Conservation (phyloP, 176 grass and related monocot species). For the Musa troglodytarum region DNA sequence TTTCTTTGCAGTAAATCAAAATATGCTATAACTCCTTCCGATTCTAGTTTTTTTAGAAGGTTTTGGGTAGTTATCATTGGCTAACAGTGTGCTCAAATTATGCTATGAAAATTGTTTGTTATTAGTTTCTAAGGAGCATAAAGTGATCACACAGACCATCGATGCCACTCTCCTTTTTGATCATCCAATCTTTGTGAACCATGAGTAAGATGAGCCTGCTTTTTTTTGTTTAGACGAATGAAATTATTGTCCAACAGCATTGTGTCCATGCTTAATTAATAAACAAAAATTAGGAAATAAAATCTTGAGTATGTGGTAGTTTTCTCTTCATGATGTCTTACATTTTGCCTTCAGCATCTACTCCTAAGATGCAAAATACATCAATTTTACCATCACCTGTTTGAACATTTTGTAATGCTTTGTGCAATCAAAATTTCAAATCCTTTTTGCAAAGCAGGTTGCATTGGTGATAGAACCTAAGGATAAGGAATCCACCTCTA, state of each 20-base stretch:
- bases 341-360: not conserved
- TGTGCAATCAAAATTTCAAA: not conserved
- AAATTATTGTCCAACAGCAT: not conserved
- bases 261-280: not conserved
- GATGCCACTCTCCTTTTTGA: no score
- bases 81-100: no score
- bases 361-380: not conserved
- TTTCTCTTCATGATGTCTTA: not conserved
- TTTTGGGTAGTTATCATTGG: not conserved
- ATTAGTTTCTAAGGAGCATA: no score
- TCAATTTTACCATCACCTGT: no score
- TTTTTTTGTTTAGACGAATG: not conserved
- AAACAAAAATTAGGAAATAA: not conserved
- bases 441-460: constrained; percentile 45
- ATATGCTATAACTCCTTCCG: not conserved
- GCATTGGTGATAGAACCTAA: constrained; percentile 91
- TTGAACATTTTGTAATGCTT: not conserved
- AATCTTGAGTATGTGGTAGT: not conserved
- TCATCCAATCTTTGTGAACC: no score
- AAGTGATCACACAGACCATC: no score
- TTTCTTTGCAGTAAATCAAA: not conserved
- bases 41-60: not conserved
- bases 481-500: constrained; percentile 87
- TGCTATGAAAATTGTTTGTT: no score
- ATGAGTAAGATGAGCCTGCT: no score